Base-by-base conservation (phyloP, 768 basidiomycete species). In the Boletus bicolor region DNA sequence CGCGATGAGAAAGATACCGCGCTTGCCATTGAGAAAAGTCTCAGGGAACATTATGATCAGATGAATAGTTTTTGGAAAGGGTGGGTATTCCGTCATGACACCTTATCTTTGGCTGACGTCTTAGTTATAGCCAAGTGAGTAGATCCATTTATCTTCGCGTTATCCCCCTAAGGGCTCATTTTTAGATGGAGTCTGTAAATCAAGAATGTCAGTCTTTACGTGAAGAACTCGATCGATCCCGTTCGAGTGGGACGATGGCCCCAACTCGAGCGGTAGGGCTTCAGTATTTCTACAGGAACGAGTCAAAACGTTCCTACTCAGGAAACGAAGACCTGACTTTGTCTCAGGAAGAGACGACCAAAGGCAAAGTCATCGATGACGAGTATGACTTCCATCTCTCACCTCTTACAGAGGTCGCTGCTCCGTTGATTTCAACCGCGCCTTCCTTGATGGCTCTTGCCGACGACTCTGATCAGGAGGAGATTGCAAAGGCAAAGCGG, bases 1-100 rank as follows among this genome's bases (percentile, higher is more conserved):
- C 72, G 72, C 26, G 76, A 78, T 45, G 85, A 85, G 65, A 78
- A 74, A 59, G 79, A 84, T 24, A 75, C 76, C 3, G 78, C 83
- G 8, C 66, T 79, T 42, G 75, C 73, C 10, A 74, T 80, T 36
- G 82, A 85, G 73, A 77, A 68, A 53, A 80, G 72, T 61, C 72
- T 87, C 58, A 76, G 80, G 57, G 78, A 81, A 32, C 81, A 82
- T 61, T 79, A 77, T 49, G 73, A 73, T 47, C 70, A 76, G 38
- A 75, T 82, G 57, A 76, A 78, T 34, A 69, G 65, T 28, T 78
- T 71, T 54, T 74, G 74, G 72, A 73, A 68, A 56, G 61, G 65
- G 70, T 76, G 54, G 56, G 76, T 63, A 50, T 51, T 53, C 35
- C 36, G 32, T 62, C 53, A 41, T 7, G 36, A 28, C 55, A 14